These are phyloP conservation scores for Neurospora sp. DNA, from an alignment of 495 filamentous ascomycete species.

Conservation along the genomic window DNA sequence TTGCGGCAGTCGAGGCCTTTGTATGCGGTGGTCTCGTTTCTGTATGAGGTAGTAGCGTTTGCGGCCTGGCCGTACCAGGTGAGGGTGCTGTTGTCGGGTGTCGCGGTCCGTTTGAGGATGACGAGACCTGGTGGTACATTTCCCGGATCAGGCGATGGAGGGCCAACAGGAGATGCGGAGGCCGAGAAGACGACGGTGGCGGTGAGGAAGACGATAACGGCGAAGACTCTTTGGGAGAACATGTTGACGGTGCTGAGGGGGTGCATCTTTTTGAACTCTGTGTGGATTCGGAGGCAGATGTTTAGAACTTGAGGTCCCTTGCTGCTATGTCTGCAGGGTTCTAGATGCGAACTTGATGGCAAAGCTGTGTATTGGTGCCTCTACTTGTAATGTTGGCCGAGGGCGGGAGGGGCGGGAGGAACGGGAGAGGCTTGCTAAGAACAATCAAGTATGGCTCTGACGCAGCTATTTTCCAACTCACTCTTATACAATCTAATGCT, in stretches of 20 bases:
- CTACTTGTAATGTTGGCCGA: background rate
- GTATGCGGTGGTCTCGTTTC: background rate
- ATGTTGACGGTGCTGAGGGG: background rate
- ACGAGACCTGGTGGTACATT: background rate
- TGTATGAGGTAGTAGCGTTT: background rate
- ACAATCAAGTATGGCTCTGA: background rate
- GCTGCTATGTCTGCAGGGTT: background rate
- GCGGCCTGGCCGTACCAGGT: background rate
- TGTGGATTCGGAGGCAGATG: background rate
- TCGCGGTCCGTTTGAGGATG: background rate
- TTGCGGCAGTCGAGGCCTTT: background rate
- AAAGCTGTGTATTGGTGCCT: background rate
- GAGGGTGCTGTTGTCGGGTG: background rate
- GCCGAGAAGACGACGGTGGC: background rate
- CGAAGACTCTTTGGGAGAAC: background rate
- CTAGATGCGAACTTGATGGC: background rate
- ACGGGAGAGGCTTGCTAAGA: background rate
- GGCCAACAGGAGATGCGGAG: background rate
- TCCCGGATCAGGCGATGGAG: background rate
- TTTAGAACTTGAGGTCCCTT: background rate
- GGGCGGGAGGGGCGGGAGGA: background rate
- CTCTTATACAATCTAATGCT: background rate
- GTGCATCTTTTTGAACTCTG: background rate
- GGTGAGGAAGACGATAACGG: background rate
- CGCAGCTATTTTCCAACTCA: background rate